Base-by-base conservation (phyloP, 2,329 filamentous ascomycete species). In the Colletotrichum sp. region DNA sequence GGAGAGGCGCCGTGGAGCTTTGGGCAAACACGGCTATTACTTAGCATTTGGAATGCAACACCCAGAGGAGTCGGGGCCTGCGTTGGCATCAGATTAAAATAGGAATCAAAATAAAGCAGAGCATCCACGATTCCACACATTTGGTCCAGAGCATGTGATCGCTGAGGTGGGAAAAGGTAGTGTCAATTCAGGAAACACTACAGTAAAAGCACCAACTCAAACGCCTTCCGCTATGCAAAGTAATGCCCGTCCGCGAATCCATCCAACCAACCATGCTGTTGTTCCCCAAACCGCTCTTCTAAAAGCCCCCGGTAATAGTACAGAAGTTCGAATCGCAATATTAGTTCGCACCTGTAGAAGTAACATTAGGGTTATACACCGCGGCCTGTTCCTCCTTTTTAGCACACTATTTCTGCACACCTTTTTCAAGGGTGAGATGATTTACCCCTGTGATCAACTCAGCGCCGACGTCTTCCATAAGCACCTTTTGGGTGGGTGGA, bases 381-480 rank as follows among this genome's bases (percentile, higher is more conserved):
- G 74, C 68, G 59, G 72, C 68, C 72, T 78, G 65, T 65, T 77
- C 67, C 74, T 70, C 69, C 66, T 60, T 71, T 77, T 78, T 77
- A 77, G 74, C 71, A 71, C 74, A 75, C 74, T 77, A 76, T 76
- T 80, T 80, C 75, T 80, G 79, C 67, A 75, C 78, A 68, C 83
- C 84, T 79, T 86, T 86, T 74, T 89, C 87, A 43, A 91, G 78
- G 68, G 86, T 85, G 68, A 93, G 82, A 76, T 90, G 86, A 83
- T 88, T 87, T 83, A 93, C 83, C 71, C 91, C 91, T 21, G 91
- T 92, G 70, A 93, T 92, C 32, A 91, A 79, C 81, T 93, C 90
- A 4, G 90, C 91, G 70, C 86, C 84, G 13, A 87, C 71, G 78
- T 93, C 91, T 75, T 87, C 83, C 7, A 86, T 81, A 28, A 84